phyloP scores from a whole-genome alignment of 139 green algal species.

The Picochlorum costavermella region DNA sequence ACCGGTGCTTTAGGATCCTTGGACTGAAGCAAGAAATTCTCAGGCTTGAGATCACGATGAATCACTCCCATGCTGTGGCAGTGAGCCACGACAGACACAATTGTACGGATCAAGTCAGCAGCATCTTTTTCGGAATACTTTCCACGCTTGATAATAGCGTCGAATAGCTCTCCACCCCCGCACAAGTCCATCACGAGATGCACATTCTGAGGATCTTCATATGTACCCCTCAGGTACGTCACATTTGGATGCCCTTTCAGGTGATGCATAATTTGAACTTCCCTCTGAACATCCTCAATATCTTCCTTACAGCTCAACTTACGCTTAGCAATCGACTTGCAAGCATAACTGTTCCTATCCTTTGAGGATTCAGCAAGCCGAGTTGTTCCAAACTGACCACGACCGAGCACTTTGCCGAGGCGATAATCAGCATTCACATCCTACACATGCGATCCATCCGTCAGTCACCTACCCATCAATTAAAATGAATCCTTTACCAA shows the following conservation, averaged over 20 bases:
- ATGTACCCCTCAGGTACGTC: slow-evolving; percentile 58
- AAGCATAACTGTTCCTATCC: slow-evolving; percentile 41
- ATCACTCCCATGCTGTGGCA: slow-evolving; percentile 94
- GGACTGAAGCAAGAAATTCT: slow-evolving; percentile 94
- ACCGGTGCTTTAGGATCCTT: slow-evolving; percentile 53
- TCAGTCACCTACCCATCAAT: background rate
- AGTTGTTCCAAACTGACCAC: slow-evolving; percentile 53
- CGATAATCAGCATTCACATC: slow-evolving; percentile 37
- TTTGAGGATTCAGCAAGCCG: slow-evolving; percentile 31
- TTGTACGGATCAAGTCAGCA: slow-evolving; percentile 68
- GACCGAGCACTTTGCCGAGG: slow-evolving; percentile 40
- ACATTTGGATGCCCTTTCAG: slow-evolving; percentile 74
- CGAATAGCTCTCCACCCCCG: slow-evolving; percentile 93
- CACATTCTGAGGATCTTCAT: slow-evolving; percentile 69
- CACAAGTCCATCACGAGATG: slow-evolving; percentile 87
- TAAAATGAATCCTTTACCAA: background rate
- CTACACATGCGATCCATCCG: slow-evolving; percentile 11
- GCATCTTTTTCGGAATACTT: slow-evolving; percentile 73
- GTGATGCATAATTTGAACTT: slow-evolving; percentile 95
- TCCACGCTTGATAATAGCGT: slow-evolving; percentile 68
- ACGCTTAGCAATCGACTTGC: slow-evolving; percentile 79
- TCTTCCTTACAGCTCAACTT: slow-evolving; percentile 76
- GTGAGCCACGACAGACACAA: slow-evolving; percentile 85
- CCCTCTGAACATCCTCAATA: slow-evolving; percentile 86
- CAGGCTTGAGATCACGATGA: slow-evolving; percentile 82